phyloP scores from a whole-genome alignment of 257 asterid genomes.

The Phtheirospermum japonicum region DNA sequence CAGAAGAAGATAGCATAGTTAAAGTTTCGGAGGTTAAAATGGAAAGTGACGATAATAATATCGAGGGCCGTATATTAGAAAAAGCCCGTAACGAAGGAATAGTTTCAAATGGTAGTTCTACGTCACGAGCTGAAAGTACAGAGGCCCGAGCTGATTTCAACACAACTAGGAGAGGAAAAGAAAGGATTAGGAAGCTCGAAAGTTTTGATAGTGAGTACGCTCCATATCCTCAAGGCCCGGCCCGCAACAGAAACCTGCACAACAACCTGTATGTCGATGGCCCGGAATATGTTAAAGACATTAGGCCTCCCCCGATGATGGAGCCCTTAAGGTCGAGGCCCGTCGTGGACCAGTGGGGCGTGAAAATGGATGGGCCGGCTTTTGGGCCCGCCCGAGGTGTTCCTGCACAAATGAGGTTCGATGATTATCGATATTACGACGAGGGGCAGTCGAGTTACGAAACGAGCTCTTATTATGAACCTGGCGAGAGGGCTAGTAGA shows the following conservation, averaged over 20 bases:
- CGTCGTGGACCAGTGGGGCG: conserved; percentile 31
- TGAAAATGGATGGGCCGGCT: conserved; percentile 33
- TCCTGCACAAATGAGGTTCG: conserved; percentile 42
- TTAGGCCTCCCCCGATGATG: conserved; percentile 34
- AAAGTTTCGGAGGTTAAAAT: conserved; percentile 39
- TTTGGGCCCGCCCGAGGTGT: conserved; percentile 33
- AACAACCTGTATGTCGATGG: conserved; percentile 35
- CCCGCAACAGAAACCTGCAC: conserved; percentile 32
- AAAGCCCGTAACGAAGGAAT: conserved; percentile 32
- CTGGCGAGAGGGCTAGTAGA: conserved; percentile 32
- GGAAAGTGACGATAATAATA: conserved; percentile 36
- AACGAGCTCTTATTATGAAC: conserved; percentile 44
- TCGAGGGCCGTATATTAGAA: conserved; percentile 30
- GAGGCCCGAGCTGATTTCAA: conserved; percentile 37
- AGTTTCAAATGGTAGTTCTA: conserved; percentile 35
- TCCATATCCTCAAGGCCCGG: conserved; percentile 31
- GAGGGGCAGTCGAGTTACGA: conserved; percentile 63
- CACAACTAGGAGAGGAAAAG: conserved; percentile 41
- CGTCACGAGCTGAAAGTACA: conserved; percentile 38
- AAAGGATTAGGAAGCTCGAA: conserved; percentile 38
- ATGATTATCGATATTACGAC: conserved; percentile 38
- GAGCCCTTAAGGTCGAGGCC: conserved; percentile 51
- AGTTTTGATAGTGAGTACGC: conserved; percentile 38
- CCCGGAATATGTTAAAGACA: conserved; percentile 38
- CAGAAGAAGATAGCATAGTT: conserved; percentile 37